These are phyloP conservation scores for Stereum hirsutum DNA, from an alignment of 1,284 basidiomycete species.

Conservation along the genomic window DNA sequence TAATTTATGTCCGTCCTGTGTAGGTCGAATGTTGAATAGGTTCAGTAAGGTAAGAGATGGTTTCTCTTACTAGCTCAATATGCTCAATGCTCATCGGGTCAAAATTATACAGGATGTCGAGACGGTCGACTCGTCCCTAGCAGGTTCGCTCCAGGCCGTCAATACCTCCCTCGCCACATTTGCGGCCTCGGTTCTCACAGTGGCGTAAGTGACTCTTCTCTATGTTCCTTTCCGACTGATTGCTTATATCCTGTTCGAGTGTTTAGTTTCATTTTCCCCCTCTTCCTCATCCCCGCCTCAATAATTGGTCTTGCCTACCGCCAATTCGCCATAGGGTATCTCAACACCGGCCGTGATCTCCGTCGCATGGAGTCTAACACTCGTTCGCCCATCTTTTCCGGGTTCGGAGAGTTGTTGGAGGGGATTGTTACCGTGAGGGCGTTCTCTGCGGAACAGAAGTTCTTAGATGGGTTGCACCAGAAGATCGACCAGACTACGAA, in stretches of 20 bases:
- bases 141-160: constrained; percentile 60
- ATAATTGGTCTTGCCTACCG: constrained; percentile 59
- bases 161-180: constrained; percentile 69
- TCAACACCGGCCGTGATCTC: constrained; percentile 70
- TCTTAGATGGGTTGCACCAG: constrained; percentile 62
- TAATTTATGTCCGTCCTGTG: constrained; percentile 23
- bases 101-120: constrained; percentile 53
- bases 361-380: constrained; percentile 73
- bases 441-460: constrained; percentile 76
- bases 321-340: constrained; percentile 60
- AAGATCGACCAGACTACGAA: constrained; percentile 61
- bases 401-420: constrained; percentile 72
- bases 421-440: constrained; percentile 85
- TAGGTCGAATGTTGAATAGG: constrained; percentile 55
- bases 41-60: constrained; percentile 52
- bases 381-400: constrained; percentile 66
- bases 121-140: constrained; percentile 68
- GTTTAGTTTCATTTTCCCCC: constrained; percentile 53
- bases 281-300: constrained; percentile 63
- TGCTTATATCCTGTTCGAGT: constrained; percentile 8
- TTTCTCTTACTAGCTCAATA: not conserved
- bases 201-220: constrained; percentile 34
- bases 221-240: constrained; percentile 1
- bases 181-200: constrained; percentile 55
- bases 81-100: not conserved